Conservation (phyloP, 176 grass and related monocot species). For the Carex kokanica region DNA sequence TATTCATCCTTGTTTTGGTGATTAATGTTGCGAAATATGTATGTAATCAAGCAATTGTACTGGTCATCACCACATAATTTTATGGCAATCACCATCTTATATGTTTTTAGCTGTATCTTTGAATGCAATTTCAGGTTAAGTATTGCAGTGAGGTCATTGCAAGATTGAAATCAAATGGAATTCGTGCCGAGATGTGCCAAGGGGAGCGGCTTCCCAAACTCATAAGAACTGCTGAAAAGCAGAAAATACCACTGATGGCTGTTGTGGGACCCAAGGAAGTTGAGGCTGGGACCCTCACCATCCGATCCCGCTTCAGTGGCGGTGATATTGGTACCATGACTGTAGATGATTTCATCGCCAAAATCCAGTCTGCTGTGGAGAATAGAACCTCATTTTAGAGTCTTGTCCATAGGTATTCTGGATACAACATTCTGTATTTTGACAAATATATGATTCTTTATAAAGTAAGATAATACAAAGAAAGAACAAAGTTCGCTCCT, state of each 20-base stretch:
- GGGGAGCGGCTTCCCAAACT: constrained; percentile 88
- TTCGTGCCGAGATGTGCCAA: constrained; percentile 74
- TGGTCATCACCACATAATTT: neutral
- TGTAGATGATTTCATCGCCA: constrained; percentile 59
- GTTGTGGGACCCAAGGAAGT: constrained; percentile 91
- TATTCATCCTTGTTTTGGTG: neutral
- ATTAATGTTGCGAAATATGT: neutral
- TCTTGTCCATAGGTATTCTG: neutral
- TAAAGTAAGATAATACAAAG: neutral
- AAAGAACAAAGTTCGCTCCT: neutral
- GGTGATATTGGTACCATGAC: constrained; percentile 71
- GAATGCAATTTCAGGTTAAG: constrained; percentile 50
- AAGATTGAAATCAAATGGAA: constrained; percentile 55
- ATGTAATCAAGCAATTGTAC: neutral
- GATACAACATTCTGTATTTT: constrained; percentile 5
- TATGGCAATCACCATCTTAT: neutral
- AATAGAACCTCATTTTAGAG: constrained; percentile 48
- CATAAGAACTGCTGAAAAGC: constrained; percentile 74
- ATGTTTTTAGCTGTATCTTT: neutral
- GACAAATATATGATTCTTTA: neutral
- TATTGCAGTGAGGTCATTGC: constrained; percentile 70
- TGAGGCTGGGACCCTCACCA: constrained; percentile 52
- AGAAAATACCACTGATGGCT: constrained; percentile 89
- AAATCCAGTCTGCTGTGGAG: constrained; percentile 29
- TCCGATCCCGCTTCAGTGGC: constrained; percentile 67